A percentile compares a stretch with the other conserved stretches of the same genome.
These are phyloP conservation scores for Kwoniella dendrophila DNA, from an alignment of 768 basidiomycete species.

Conservation along the genomic window DNA sequence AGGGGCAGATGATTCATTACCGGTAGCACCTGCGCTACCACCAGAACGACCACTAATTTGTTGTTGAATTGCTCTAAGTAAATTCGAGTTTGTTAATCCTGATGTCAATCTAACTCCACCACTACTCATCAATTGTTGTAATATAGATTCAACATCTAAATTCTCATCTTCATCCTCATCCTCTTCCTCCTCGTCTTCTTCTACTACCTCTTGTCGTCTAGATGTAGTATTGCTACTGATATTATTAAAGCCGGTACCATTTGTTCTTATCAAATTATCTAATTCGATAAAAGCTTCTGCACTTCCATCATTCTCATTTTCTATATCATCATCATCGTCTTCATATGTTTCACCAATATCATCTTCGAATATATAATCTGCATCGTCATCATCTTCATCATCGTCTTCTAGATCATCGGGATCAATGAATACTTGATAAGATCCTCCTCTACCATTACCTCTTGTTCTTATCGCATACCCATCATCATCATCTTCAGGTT, in stretches of 20 bases:
- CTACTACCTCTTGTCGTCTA: no score
- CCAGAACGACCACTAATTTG: no score
- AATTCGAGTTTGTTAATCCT: no score
- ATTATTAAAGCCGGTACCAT: background rate
- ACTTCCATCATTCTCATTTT: slow-evolving; percentile 18
- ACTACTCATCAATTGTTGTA: background rate
- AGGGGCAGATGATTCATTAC: no score
- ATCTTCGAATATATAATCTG: slow-evolving; percentile 26
- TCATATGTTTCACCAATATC: slow-evolving; percentile 28
- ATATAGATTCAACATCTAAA: background rate
- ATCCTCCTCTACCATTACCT: slow-evolving; percentile 14
- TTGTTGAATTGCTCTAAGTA: no score
- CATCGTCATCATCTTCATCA: slow-evolving; percentile 33
- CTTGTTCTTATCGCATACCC: slow-evolving; percentile 7
- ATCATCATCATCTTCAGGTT: slow-evolving; percentile 31
- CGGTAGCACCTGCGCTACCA: no score
- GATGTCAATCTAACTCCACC: background rate
- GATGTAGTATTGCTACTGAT: no score
- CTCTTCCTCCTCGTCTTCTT: no score
- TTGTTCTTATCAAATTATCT: background rate
- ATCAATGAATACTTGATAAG: slow-evolving; percentile 22
- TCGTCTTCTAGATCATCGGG: slow-evolving; percentile 21
- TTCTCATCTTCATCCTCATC: background rate
- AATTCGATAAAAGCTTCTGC: slow-evolving; percentile 28
- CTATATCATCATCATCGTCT: slow-evolving; percentile 22